Evolutionary conservation across 306 rosid species (phyloP), one percentile per base, ranked within the genome.

Genomic region (Pueraria montana): DNA sequence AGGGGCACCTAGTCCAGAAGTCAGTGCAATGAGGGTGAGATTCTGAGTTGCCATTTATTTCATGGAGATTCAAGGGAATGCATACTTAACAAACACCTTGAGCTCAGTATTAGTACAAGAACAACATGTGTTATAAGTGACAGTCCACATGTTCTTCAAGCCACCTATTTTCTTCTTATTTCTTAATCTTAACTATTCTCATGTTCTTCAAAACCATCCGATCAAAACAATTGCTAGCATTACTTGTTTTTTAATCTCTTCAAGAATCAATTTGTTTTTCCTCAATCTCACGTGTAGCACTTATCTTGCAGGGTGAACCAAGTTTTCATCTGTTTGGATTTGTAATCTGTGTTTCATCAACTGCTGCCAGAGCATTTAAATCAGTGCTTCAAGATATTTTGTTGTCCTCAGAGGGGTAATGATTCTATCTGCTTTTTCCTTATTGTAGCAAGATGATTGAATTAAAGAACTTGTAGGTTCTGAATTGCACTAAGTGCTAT

Each of bases 241-340:
- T 72, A 64, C 27, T 72, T 38, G 26, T 49, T 1, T 76, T 59
- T 36, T 11, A 4, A 68, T 69, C 10, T 40, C 71, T 59, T 67
- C 48, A 79, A 48, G 40, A 36, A 32, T 43, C 77, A 77, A 49
- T 27, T 48, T 77, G 34, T 71, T 43, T 77, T 21, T 6, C 0
- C 38, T 1, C 46, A 38, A 21, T 62, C 65, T 65, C 40, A 72
- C 71, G 32, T 52, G n/a, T 30, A 53, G 68, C 18, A 72, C 71
- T 73, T 66, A 67, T 73, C 10, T 9, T 81, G 84, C 78, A 87
- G 90, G 61, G 80, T 73, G 90, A 87, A 78, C 90, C 88, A 66
- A 87, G 86, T 81, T 87, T 87, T 68, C 86, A 87, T 80, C 72
- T 87, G 23, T 81, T 87, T 59, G 90, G 90, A 81, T 87, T 84